Conservation (phyloP, 1,139 yeast species). For the Meyerozyma carpophila region DNA sequence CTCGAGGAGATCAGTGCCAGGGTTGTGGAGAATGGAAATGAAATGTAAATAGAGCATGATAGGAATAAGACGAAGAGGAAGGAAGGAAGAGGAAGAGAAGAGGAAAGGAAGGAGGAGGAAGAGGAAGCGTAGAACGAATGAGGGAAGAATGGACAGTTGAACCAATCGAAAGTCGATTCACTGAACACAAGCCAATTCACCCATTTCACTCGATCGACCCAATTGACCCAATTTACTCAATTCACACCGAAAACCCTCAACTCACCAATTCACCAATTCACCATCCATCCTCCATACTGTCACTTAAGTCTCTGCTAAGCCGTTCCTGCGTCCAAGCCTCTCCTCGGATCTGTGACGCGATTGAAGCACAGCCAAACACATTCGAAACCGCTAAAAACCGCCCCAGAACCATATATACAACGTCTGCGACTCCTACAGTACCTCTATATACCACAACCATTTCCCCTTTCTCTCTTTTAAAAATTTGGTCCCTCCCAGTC, state of each 20-base stretch:
- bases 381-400: too few species aligned
- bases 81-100: background rate
- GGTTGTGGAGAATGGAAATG: slow-evolving; percentile 11
- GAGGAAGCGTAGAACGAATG: background rate
- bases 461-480: too few species aligned
- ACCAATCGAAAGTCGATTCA: too few species aligned
- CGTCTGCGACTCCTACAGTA: background rate
- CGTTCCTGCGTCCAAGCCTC: background rate
- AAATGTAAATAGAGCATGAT: slow-evolving; percentile 3
- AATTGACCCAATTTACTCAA: too few species aligned
- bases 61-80: background rate
- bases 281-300: too few species aligned
- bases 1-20: slow-evolving; percentile 18
- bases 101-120: background rate
- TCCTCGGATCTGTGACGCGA: background rate
- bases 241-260: too few species aligned
- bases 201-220: too few species aligned
- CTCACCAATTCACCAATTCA: too few species aligned
- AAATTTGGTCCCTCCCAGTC: too few species aligned
- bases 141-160: background rate
- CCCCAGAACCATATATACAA: too few species aligned
- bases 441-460: background rate
- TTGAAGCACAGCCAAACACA: background rate
- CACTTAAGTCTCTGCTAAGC: too few species aligned
- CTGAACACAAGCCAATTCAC: too few species aligned